Percentiles rank a stretch among this genome's conserved stretches.
phyloP scores from a whole-genome alignment of 176 grass and related monocot species.

The Bonia amplexicaulis region DNA sequence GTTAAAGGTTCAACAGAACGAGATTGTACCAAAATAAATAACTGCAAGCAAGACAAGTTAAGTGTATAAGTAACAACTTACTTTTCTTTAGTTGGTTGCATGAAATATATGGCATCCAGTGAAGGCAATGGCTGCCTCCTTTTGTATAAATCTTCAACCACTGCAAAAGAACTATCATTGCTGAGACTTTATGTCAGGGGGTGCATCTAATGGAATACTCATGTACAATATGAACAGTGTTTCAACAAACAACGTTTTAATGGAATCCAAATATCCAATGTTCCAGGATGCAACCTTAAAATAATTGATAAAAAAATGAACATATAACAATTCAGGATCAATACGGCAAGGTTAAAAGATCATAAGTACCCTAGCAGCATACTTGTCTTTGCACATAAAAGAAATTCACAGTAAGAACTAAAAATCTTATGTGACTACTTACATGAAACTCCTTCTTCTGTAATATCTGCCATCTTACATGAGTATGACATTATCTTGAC shows the following conservation, averaged over 20 bases:
- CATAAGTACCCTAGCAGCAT: constrained; percentile 18
- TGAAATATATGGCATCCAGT: constrained; percentile 98
- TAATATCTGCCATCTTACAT: constrained; percentile 99
- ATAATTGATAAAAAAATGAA: background rate
- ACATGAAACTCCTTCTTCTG: constrained; percentile 98
- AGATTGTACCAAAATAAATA: constrained; percentile 19
- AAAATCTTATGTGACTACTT: constrained; percentile 33
- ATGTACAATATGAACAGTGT: constrained; percentile 4
- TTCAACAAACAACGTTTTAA: constrained; percentile 14
- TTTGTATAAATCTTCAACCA: constrained; percentile 98
- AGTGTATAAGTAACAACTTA: constrained; percentile 36
- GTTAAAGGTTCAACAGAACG: background rate
- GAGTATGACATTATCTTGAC: constrained; percentile 89
- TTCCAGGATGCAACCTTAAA: background rate
- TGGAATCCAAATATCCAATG: background rate
- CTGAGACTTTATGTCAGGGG: constrained; percentile 21
- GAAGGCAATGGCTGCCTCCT: constrained; percentile 90
- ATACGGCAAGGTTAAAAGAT: constrained; percentile 7
- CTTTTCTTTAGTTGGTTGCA: constrained; percentile 98
- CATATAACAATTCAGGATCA: background rate
- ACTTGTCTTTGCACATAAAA: background rate
- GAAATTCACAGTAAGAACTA: background rate
- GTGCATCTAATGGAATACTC: constrained; percentile 21
- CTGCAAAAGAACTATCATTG: constrained; percentile 48
- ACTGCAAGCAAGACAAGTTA: constrained; percentile 25